Conservation (phyloP, 169 alveolate species). For the Cryptosporidium andersoni region DNA sequence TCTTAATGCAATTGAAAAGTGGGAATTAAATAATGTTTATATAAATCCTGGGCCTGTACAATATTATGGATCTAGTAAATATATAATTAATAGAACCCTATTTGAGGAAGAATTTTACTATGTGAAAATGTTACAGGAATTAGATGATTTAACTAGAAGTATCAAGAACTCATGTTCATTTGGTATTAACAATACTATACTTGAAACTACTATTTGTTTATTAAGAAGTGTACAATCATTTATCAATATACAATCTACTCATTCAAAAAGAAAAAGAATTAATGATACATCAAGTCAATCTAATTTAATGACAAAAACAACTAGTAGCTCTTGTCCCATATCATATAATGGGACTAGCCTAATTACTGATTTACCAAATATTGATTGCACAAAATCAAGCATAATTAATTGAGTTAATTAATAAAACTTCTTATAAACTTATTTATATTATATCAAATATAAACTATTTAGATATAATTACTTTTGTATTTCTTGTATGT, state of each 20-base stretch:
- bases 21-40: slow-evolving; percentile 91
- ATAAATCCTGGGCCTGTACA: slow-evolving; percentile 97
- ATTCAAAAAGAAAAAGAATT: not conserved
- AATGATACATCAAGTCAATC: not conserved
- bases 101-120: slow-evolving; percentile 87
- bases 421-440: no score
- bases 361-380: not conserved
- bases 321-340: not conserved
- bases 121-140: slow-evolving; percentile 84
- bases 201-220: slow-evolving; percentile 44
- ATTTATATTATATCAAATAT: no score
- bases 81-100: slow-evolving; percentile 83
- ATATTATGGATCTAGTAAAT: slow-evolving; percentile 83
- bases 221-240: slow-evolving; percentile 25
- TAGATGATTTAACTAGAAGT: slow-evolving; percentile 81
- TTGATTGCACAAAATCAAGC: no score
- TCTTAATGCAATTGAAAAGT: slow-evolving; percentile 81
- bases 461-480: no score
- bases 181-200: slow-evolving; percentile 84
- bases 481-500: no score
- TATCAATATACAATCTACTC: not conserved
- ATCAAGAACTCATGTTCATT: slow-evolving; percentile 85
- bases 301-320: not conserved
- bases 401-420: no score
- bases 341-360: not conserved